Percentiles rank a stretch among this genome's conserved stretches.
Conservation (phyloP, 257 asterid genomes). For the Gynochthodes officinalis region DNA sequence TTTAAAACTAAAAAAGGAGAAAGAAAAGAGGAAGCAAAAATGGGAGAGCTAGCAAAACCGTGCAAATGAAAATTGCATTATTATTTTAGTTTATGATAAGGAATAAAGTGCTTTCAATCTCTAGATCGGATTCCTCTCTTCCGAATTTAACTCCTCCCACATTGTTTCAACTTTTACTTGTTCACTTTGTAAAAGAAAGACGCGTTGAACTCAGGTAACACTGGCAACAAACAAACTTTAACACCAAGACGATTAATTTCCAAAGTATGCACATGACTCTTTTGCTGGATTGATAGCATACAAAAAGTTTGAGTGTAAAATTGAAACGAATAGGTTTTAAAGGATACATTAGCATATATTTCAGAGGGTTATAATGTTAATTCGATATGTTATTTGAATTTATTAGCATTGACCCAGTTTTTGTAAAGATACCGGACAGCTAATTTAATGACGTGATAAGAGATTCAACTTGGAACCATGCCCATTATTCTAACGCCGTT, state of each 20-base stretch:
- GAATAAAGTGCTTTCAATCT: no score
- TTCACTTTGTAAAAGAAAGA: no score
- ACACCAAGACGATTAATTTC: neutral
- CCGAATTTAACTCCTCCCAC: no score
- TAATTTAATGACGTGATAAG: slow-evolving; percentile 28
- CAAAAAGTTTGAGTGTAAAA: neutral
- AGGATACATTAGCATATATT: neutral
- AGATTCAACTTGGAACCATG: slow-evolving; percentile 2
- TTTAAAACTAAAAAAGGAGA: neutral
- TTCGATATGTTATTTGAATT: neutral
- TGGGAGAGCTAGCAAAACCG: no score
- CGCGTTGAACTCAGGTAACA: no score
- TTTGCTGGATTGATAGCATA: neutral
- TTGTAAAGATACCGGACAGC: slow-evolving; percentile 36
- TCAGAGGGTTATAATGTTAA: neutral
- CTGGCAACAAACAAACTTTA: neutral
- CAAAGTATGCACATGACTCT: no score
- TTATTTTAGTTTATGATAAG: no score
- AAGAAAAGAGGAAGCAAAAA: no score
- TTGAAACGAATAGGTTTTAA: neutral
- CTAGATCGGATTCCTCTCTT: no score
- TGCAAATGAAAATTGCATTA: no score
- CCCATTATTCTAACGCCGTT: neutral
- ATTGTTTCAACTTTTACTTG: no score
- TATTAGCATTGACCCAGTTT: slow-evolving; percentile 29